These are phyloP conservation scores for Salisapilia sapeloensis DNA, from an alignment of 352 stramenopile species.

Conservation along the genomic window DNA sequence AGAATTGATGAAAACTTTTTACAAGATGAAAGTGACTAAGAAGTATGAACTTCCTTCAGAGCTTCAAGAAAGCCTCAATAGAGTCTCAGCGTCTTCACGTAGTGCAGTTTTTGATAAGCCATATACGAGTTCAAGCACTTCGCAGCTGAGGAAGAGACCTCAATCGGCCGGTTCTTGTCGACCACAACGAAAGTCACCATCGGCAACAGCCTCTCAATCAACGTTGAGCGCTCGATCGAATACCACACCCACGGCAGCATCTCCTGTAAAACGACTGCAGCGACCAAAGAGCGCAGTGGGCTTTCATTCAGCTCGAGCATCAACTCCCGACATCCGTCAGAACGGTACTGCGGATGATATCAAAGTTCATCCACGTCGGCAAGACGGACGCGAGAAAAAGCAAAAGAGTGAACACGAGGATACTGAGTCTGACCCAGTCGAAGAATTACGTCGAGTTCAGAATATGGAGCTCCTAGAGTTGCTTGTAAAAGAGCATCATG, in stretches of 20 bases:
- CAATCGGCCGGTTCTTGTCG: conserved; percentile 16
- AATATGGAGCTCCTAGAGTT: conserved; percentile 57
- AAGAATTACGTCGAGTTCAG: conserved; percentile 33
- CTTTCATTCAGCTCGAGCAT: conserved; percentile 3
- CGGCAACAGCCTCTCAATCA: conserved; percentile 3
- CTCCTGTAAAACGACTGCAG: too few species aligned
- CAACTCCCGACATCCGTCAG: conserved; percentile 6
- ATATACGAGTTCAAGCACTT: background rate
- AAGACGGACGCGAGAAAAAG: conserved; percentile 3
- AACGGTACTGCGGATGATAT: conserved; percentile 6
- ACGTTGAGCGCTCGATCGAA: too few species aligned
- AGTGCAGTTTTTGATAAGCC: background rate
- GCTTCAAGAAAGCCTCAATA: conserved; percentile 15
- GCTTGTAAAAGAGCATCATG: conserved; percentile 62
- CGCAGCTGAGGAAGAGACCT: conserved; percentile 5
- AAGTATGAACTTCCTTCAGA: conserved; percentile 47
- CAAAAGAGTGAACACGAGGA: conserved; percentile 4
- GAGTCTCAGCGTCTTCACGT: background rate
- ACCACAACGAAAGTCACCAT: conserved; percentile 1
- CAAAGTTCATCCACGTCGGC: too few species aligned
- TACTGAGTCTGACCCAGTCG: conserved; percentile 13
- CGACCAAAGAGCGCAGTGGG: too few species aligned
- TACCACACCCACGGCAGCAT: too few species aligned
- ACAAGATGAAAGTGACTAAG: conserved; percentile 74
- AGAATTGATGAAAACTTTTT: conserved; percentile 59